phyloP scores from a whole-genome alignment of 805 yeast species.

The Yamadazyma nakazawae region DNA sequence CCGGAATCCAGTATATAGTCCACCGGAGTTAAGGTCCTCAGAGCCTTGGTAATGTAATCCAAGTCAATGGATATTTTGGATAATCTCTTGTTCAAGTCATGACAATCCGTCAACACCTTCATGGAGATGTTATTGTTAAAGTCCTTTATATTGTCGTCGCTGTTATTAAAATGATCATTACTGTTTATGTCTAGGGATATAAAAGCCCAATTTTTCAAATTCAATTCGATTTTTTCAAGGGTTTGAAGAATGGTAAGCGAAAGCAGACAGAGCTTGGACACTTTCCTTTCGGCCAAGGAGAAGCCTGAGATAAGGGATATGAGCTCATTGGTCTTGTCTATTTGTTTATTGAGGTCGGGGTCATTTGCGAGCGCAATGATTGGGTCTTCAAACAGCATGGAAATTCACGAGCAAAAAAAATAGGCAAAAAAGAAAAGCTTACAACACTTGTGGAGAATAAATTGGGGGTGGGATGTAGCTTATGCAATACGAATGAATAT shows the following conservation, averaged over 20 bases:
- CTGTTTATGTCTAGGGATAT: conserved; percentile 49
- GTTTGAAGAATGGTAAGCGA: conserved; percentile 47
- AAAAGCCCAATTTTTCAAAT: conserved; percentile 53
- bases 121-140: conserved; percentile 55
- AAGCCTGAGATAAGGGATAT: conserved; percentile 43
- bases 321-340: conserved; percentile 38
- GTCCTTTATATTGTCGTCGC: conserved; percentile 16
- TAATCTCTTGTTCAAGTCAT: conserved; percentile 43
- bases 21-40: conserved; percentile 37
- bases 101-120: conserved; percentile 50
- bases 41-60: conserved; percentile 44
- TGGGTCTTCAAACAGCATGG: conserved; percentile 42
- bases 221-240: conserved; percentile 47
- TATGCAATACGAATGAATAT: neutral
- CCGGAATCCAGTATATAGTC: conserved; percentile 55
- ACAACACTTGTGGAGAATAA: neutral
- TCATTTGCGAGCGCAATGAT: conserved; percentile 46
- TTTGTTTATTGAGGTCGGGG: conserved; percentile 44
- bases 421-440: neutral
- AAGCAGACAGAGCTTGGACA: conserved; percentile 47
- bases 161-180: conserved; percentile 33
- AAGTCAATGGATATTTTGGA: conserved; percentile 43
- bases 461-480: neutral
- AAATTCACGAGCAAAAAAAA: neutral
- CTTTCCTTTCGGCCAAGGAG: conserved; percentile 38